Base-by-base conservation (phyloP, 2,329 filamentous ascomycete species). In the Penicillium sp. region DNA sequence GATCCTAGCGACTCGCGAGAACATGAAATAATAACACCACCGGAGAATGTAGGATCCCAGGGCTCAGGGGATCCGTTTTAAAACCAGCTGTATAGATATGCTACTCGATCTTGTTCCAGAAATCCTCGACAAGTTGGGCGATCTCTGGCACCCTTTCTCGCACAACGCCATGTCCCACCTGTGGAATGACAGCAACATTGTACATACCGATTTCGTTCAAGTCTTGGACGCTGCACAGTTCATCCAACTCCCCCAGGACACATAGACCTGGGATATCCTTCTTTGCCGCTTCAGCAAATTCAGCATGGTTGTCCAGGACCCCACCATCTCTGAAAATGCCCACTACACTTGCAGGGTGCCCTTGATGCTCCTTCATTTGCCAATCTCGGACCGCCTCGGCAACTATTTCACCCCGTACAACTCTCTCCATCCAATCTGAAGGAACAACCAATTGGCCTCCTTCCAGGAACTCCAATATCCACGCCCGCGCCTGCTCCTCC, bases 301-400 rank as follows among this genome's bases (percentile, higher is more conserved):
- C 52, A 10, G 52, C 63, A 46, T 75, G 66, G 16, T 62, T 57
- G 60, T 76, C 76, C n/a, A 66, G 24, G 10, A 76, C 68, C 0
- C 73, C 73, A 0, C 73, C 79, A 42, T 82, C 75, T 38, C 78
- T 69, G 5, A 80, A 67, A 0, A 80, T 70, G 0, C 65, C 74
- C 16, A 79, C 69, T 1, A 82, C 75, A 30, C 73, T 76, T 0
- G 74, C 73, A 3, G 55, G 18, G 54, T 81, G 77, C 0, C 79
- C 79, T 2, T 55, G 20, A 56, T 82, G 79, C 6, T 76, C 60
- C 9, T 56, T 62, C 61, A 74, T 69, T 58, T 81, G 68, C 80
- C 80, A 82, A 0, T 72, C 70, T n/a, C 69, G 63, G 1, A 82
- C 59, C 0, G 77, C 77, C 51, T 76, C 69, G 0, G 77, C 74